Percentiles rank a stretch among this genome's conserved stretches.
Evolutionary conservation across 2,329 filamentous ascomycete species (phyloP).

Genomic region (Aureobasidium uvarum): DNA sequence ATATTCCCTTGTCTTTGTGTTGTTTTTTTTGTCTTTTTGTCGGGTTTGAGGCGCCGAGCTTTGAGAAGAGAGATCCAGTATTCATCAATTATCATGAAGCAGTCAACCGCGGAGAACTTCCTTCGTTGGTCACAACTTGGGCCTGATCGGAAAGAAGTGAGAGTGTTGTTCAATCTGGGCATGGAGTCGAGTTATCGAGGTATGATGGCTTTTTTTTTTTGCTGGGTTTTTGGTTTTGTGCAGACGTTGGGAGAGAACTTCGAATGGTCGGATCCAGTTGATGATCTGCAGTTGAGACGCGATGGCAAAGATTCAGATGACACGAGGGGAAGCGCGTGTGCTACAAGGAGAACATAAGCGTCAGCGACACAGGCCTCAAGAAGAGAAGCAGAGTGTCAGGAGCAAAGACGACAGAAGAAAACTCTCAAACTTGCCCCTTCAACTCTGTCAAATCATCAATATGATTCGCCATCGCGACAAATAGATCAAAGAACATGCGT

Average conservation of each 20-base stretch:
- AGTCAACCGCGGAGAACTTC: no score
- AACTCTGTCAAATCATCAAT: constrained; percentile 79
- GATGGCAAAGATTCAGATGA: neutral
- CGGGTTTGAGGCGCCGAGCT: no score
- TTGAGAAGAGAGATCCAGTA: no score
- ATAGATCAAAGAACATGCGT: constrained; percentile 97
- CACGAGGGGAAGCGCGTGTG: constrained; percentile 9
- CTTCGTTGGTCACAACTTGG: neutral
- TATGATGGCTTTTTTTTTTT: neutral
- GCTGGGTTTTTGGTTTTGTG: neutral
- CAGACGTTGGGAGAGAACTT: neutral
- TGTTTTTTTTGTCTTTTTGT: no score
- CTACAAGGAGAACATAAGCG: neutral
- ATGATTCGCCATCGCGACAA: constrained; percentile 97
- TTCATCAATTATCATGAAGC: no score
- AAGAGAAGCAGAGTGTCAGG: neutral
- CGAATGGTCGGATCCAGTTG: neutral
- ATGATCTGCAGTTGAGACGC: neutral
- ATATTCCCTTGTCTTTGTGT: neutral
- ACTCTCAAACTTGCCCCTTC: constrained; percentile 64
- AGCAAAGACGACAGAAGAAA: neutral
- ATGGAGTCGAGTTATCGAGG: neutral
- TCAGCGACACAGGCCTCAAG: neutral
- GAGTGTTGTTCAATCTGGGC: neutral
- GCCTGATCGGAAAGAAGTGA: neutral